Evolutionary conservation across 306 rosid genomes (phyloP), one percentile per base, ranked within the genome.

Genomic region (Styphnolobium japonicum): DNA sequence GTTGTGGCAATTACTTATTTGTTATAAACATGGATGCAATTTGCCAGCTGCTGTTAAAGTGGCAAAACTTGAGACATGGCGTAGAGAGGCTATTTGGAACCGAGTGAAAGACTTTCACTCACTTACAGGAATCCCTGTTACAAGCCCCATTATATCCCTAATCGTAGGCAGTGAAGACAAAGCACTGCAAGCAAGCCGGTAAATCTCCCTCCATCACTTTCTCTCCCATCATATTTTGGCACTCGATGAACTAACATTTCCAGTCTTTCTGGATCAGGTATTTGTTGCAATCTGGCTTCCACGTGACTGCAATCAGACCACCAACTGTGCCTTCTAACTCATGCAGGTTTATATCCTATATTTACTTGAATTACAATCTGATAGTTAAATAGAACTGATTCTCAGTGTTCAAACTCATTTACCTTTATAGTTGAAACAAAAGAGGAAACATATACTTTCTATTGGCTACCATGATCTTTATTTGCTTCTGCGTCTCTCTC

Each of bases 301-400:
- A 93, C 21, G 97, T 95, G 75, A 91, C 97, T 37, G 98, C 98
- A 58, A 95, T 95, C 67, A 84, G 97, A 78, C 98, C 98, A 48
- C 98, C 99, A 53, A 91, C 97, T 0, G 99, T 95, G 86, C 92
- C 98, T 60, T 94, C 96, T 42, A 93, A 95, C 87, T 91, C 97
- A 12, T 95, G 99, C 99, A 91, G 99, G 99, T 95, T 80, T 57
- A 55, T 80, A 49, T 21, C 45, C 45, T 48, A 55, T 11, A 22
- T 75, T 48, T 80, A 14, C 75, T 18, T 10, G 19, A 48, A 29
- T 21, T 68, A 6, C 56, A 61, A 53, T 11, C 33, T 66, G 68
- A 7, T 4, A 21, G 56, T 18, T 39, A 25, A 57, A 49, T 31
- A 33, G 14, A 12, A 10, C 34, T 64, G 7, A 23, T 60, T n/a